A percentile compares a stretch with the other conserved stretches of the same genome.
phyloP scores from a whole-genome alignment of 2,329 filamentous ascomycete species.

The Diaporthe capsici region DNA sequence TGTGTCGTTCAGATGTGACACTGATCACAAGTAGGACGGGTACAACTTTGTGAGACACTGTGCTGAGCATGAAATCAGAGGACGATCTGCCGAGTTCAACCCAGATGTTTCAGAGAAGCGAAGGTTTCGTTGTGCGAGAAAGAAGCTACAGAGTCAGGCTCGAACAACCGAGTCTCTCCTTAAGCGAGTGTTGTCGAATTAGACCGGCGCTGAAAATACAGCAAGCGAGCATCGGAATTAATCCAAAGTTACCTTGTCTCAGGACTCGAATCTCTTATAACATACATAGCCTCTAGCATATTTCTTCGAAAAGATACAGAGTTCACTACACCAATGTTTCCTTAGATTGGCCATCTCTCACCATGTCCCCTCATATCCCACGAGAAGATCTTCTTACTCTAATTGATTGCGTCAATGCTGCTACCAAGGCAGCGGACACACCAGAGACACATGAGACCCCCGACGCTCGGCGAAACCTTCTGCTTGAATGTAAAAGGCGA shows the following conservation, averaged over 20 bases:
- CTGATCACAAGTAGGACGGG: not conserved
- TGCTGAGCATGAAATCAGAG: not conserved
- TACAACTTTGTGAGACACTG: not conserved
- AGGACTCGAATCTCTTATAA: not conserved
- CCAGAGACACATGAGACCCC: not conserved
- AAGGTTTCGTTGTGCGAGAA: not conserved
- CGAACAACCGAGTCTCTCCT: not conserved
- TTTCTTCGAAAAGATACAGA: not conserved
- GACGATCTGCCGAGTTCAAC: not conserved
- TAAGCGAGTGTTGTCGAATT: not conserved
- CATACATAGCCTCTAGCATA: accelerated
- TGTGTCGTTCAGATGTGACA: too few species aligned
- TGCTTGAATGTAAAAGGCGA: not conserved
- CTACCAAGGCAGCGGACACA: not conserved
- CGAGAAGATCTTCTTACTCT: not conserved
- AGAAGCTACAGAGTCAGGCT: not conserved
- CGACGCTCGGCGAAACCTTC: not conserved
- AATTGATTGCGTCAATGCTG: not conserved
- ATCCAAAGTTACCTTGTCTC: not conserved
- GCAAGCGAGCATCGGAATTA: not conserved
- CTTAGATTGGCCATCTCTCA: not conserved
- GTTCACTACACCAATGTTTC: accelerated
- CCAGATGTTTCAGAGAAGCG: not conserved
- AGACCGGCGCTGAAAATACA: not conserved
- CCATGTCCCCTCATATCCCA: not conserved